Conservation (phyloP, 345 rosid species). For the Abelmoschus esculentus region DNA sequence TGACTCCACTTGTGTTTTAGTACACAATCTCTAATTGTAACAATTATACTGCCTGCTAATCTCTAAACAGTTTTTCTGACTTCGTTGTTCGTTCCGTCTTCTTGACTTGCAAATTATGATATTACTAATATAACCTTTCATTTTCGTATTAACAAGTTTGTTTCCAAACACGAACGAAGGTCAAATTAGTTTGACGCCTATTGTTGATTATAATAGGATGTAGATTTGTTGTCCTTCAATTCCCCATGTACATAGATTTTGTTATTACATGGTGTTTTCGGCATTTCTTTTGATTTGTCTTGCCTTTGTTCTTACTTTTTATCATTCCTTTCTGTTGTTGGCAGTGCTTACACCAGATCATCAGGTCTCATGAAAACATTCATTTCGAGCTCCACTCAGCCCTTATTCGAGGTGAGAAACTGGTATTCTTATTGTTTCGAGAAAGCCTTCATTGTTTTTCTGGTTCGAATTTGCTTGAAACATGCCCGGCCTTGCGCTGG, state of each 20-base stretch:
- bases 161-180: too few species aligned
- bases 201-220: too few species aligned
- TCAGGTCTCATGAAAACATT: conserved; percentile 31
- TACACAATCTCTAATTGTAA: not conserved
- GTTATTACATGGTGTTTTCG: not conserved
- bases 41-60: not conserved
- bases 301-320: conserved; percentile 1
- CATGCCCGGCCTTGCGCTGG: not conserved
- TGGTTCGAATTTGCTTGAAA: not conserved
- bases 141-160: too few species aligned
- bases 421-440: conserved; percentile 3
- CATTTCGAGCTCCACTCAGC: conserved; percentile 21
- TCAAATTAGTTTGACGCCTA: too few species aligned
- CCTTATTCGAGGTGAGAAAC: conserved; percentile 36
- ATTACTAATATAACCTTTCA: not conserved
- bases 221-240: too few species aligned
- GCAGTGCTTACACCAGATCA: conserved; percentile 66
- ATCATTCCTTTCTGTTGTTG: conserved; percentile 8
- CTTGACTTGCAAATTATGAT: not conserved
- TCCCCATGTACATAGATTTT: not conserved
- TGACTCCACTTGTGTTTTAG: not conserved
- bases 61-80: not conserved
- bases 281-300: not conserved
- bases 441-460: not conserved
- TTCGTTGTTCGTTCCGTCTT: not conserved